Conservation (phyloP, 2,329 filamentous ascomycete genomes). For the Cladosporium sp. region DNA sequence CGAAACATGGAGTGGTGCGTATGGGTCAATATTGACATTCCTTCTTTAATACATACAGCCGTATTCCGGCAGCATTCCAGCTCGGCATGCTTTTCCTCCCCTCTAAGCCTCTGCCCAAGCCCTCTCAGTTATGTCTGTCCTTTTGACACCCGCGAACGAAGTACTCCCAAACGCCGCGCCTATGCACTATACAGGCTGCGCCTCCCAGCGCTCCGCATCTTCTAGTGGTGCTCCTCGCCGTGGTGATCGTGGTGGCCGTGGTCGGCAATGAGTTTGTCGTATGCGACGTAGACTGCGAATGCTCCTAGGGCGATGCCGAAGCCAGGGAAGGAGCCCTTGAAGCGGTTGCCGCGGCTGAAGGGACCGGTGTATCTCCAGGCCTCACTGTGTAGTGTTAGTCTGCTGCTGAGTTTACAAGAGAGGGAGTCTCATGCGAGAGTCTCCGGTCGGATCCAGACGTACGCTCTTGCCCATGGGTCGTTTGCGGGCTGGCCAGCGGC, state of each 20-base stretch:
- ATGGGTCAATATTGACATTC: conserved; percentile 15
- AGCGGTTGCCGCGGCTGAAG: conserved; percentile 86
- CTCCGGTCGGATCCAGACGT: conserved; percentile 33
- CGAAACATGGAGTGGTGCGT: neutral
- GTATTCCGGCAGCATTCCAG: conserved; percentile 9
- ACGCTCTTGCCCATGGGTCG: conserved; percentile 66
- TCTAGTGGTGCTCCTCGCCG: conserved; percentile 28
- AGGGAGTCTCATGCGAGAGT: neutral
- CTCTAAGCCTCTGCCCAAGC: conserved; percentile 15
- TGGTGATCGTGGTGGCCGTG: conserved; percentile 34
- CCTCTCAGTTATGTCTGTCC: conserved; percentile 11
- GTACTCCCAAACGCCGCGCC: conserved; percentile 22
- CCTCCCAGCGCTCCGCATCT: conserved; percentile 1
- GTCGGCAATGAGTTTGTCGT: conserved; percentile 83
- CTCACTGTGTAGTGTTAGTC: conserved; percentile 61
- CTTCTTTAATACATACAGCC: conserved; percentile 15
- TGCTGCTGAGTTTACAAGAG: neutral
- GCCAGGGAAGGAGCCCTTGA: conserved; percentile 83
- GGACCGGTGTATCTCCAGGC: conserved; percentile 90
- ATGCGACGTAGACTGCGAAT: conserved; percentile 84
- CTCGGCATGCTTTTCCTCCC: conserved; percentile 16
- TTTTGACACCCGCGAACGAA: conserved; percentile 15
- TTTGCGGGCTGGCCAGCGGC: conserved; percentile 62
- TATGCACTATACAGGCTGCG: conserved; percentile 22
- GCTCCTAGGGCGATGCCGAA: conserved; percentile 90